Conservation (phyloP, 2,329 filamentous ascomycete genomes). For the Cercospora sojina region DNA sequence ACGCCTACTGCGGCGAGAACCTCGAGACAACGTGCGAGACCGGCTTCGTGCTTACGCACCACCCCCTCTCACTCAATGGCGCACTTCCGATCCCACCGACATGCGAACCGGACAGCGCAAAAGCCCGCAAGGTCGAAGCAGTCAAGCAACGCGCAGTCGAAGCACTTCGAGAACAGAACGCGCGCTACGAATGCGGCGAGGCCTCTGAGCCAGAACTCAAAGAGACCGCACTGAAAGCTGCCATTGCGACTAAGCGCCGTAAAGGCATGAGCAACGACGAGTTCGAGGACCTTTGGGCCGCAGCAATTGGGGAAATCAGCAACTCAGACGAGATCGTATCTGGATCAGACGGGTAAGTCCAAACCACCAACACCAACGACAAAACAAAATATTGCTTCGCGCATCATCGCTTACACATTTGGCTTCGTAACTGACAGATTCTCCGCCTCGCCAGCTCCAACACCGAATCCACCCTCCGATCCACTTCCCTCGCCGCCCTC, state of each 20-base stretch:
- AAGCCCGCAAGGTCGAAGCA: slow-evolving; percentile 78
- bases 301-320: slow-evolving; percentile 70
- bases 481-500: slow-evolving; percentile 87
- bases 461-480: slow-evolving; percentile 61
- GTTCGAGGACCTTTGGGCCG: slow-evolving; percentile 83
- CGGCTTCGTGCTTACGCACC: slow-evolving; percentile 80
- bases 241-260: slow-evolving; percentile 71
- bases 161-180: slow-evolving; percentile 78
- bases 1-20: slow-evolving; percentile 82
- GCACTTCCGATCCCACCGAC: slow-evolving; percentile 81
- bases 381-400: not conserved
- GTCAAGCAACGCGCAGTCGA: slow-evolving; percentile 88
- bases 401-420: slow-evolving; percentile 24
- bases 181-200: slow-evolving; percentile 87
- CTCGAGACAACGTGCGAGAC: slow-evolving; percentile 77
- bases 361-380: slow-evolving; percentile 17
- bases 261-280: slow-evolving; percentile 83
- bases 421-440: slow-evolving; percentile 74
- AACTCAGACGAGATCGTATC: slow-evolving; percentile 60
- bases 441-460: slow-evolving; percentile 62
- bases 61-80: slow-evolving; percentile 79
- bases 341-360: slow-evolving; percentile 59
- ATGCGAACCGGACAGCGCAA: slow-evolving; percentile 93
- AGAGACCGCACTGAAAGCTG: slow-evolving; percentile 71
- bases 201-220: slow-evolving; percentile 65